Base-by-base conservation (phyloP, 140 eudicot species). In the Stevia rebaudiana region DNA sequence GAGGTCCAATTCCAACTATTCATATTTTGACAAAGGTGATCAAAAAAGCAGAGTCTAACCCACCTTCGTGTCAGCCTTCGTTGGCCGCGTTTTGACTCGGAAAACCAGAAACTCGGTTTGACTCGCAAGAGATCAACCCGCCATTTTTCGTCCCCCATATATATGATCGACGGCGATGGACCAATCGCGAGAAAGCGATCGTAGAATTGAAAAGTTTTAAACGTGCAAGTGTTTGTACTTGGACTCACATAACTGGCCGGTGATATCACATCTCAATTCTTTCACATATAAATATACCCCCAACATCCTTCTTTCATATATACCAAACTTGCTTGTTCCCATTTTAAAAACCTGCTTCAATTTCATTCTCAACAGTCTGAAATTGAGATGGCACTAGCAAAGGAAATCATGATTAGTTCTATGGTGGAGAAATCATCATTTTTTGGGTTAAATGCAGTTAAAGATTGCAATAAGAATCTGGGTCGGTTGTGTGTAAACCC, bases 321-420 rank as follows among this genome's bases (percentile, higher is more conserved):
- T 39, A 65, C 71, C 54, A 11, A 22, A 22, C 23, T 54, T 59
- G 11, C 0, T 16, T 44, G 18, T 3, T 24, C 8, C 22, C 17
- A 36, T 12, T n/a, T 28, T 28, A 2, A 28, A 2, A 28, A 28
- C 33, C 33, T 39, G 2, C 30, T 61, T 52, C 25, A 50, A 22
- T 72, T 63, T 35, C 13, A 19, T 11, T 18, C 16, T 9, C 41
- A 59, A 36, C 9, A 35, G 8, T 54, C 65, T 43, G 57, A 16
- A 36, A 15, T 31, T 24, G 23, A 28, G 28, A 85, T 89, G 97
- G 85, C 86, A 70, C 64, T 78, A 30, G 83, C 55, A 8, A 79
- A 70, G 37, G 85, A 83, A 58, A 46, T 89, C 41, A 79, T 84
- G 82, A 84, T 81, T 13, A 36, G 49, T 23, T 73, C 84, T 21